Percentiles rank a stretch among this genome's conserved stretches.
phyloP scores from a whole-genome alignment of 140 eudicot genomes.

The Erigeron philadelphicus region DNA sequence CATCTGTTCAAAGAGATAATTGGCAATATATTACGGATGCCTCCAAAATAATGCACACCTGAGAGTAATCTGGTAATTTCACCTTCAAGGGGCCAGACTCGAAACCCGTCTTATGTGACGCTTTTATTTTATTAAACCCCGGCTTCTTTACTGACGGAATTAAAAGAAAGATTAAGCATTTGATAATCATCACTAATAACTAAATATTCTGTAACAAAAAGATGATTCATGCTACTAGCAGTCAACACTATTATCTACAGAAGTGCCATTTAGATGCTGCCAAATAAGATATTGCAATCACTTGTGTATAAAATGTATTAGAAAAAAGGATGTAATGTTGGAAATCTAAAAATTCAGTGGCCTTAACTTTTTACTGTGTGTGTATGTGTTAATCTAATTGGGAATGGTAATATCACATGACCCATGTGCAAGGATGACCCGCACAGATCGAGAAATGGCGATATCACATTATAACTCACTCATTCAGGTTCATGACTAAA shows the following conservation, averaged over 20 bases:
- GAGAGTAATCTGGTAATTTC: conserved; percentile 31
- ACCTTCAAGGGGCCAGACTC: conserved; percentile 25
- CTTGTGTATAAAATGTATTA: not conserved
- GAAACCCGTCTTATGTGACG: conserved; percentile 22
- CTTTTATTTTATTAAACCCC: conserved; percentile 24
- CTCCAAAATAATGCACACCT: conserved; percentile 38
- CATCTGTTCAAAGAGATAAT: conserved; percentile 25
- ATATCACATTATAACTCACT: too few relatives aligned
- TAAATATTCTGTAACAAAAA: conserved; percentile 11
- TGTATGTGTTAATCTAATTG: too few relatives aligned
- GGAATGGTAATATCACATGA: too few relatives aligned
- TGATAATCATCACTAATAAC: not conserved
- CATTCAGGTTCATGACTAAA: too few relatives aligned
- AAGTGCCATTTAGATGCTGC: not conserved
- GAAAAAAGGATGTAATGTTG: too few relatives aligned
- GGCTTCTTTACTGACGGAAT: conserved; percentile 41
- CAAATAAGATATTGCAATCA: too few relatives aligned
- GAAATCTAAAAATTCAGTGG: too few relatives aligned
- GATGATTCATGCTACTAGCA: not conserved
- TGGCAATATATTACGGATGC: conserved; percentile 19
- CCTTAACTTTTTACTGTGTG: too few relatives aligned
- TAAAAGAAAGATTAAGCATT: not conserved
- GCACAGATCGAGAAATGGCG: too few relatives aligned
- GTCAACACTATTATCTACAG: not conserved
- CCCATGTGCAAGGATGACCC: too few relatives aligned